Evolutionary conservation across 2,329 filamentous ascomycete species (phyloP).

Genomic region (Chrysoporthe puriensis): DNA sequence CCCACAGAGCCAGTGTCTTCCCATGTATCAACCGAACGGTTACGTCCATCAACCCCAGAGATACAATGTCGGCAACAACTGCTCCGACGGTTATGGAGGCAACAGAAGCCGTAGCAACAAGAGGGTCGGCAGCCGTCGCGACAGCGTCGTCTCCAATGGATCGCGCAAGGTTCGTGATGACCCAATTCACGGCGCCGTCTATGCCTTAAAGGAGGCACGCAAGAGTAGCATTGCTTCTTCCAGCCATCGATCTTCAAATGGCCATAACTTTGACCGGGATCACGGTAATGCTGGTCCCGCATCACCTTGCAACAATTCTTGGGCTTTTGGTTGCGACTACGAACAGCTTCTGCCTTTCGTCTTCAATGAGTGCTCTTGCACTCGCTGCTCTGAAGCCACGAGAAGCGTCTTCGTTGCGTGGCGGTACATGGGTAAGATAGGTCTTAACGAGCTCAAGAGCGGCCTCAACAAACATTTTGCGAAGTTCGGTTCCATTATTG

Average conservation of each 20-base stretch:
- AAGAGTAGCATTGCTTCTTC: constrained; percentile 9
- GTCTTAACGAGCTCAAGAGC: too few species aligned
- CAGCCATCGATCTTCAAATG: neutral
- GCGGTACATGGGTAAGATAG: neutral
- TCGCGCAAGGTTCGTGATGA: constrained; percentile 21
- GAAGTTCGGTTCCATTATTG: neutral
- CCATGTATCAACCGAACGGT: constrained; percentile 21
- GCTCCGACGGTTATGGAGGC: neutral
- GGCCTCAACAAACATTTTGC: constrained; percentile 16
- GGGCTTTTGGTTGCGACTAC: neutral
- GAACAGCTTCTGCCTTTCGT: neutral
- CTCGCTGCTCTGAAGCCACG: constrained; percentile 4
- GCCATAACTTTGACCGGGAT: neutral
- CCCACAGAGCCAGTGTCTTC: constrained; percentile 6
- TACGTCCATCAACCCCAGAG: constrained; percentile 9
- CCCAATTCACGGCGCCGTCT: constrained; percentile 21
- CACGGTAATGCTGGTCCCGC: neutral
- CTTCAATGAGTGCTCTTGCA: constrained; percentile 22
- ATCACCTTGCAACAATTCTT: neutral
- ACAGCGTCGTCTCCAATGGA: constrained; percentile 15
- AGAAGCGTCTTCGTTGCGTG: constrained; percentile 17
- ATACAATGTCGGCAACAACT: neutral
- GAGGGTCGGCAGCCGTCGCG: constrained; percentile 12
- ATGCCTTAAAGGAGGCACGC: constrained; percentile 13
- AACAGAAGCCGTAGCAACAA: neutral